Base-by-base conservation (phyloP, 768 basidiomycete genomes). In the Boletus pseudopeckii region DNA sequence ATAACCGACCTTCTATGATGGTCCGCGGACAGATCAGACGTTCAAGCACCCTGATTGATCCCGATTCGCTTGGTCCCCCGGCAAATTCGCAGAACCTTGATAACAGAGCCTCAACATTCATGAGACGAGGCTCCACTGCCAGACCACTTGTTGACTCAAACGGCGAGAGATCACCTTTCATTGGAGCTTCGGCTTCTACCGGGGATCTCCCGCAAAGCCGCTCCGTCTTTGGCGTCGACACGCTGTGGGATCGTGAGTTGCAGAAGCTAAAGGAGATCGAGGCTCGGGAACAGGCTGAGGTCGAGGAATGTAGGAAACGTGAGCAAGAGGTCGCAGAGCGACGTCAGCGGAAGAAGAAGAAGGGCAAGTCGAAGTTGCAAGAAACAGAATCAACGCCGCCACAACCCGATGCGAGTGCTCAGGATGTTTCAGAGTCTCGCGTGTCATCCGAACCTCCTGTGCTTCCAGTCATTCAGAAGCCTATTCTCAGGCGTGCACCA, bases 1-100 rank as follows among this genome's bases (percentile, higher is more conserved):
- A 97, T 64, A 80, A 88, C 58, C 77, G 93, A 53, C 92, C 94
- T 10, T 88, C 91, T 5, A 96, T 96, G 94, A 95, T 96, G 92
- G 82, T 85, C 33, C 82, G 93, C 56, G 74, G 76, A 36, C 70
- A 73, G 40, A 68, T 75, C 34, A 71, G 77, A 52, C 83, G 80
- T 18, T 68, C 81, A 13, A 84, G 80, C 60, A 89, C 91, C 0
- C 69, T 93, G 46, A 88, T 93, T 61, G 88, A 92, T 65, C 85
- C 86, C 17, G 74, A 79, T 38, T 73, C 80, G 4, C 74, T 92
- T 45, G 77, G 75, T 38, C 65, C 67, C 15, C 72, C 77, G n/a
- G 82, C 84, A 6, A 62, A 64, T 26, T 71, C 75, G 15, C 79
- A 80, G 50, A 72, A 73, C 34, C 64, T 76, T 58, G 75, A 72